Conservation (phyloP, 1,139 yeast genomes). For the Blastobotrys proliferans region DNA sequence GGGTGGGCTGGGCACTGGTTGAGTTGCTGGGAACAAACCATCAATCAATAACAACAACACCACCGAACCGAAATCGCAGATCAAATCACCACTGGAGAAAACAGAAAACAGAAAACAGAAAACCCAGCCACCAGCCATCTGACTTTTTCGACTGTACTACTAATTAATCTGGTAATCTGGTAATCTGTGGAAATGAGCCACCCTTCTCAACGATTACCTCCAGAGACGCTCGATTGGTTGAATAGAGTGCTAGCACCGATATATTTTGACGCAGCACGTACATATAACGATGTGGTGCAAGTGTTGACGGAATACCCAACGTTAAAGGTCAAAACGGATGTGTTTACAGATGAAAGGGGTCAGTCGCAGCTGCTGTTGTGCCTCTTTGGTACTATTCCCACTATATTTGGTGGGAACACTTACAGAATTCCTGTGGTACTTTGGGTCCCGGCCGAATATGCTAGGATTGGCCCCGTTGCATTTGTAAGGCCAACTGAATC, state of each 20-base stretch:
- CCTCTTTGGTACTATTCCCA: conserved; percentile 54
- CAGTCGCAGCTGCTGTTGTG: conserved; percentile 56
- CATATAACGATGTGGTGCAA: conserved; percentile 59
- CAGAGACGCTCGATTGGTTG: conserved; percentile 57
- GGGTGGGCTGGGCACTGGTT: no score
- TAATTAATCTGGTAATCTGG: no score
- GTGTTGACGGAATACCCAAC: conserved; percentile 48
- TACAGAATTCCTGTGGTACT: conserved; percentile 58
- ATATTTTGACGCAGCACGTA: conserved; percentile 47
- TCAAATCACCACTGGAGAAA: no score
- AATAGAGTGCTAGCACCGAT: conserved; percentile 49
- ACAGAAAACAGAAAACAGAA: no score
- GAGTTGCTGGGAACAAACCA: no score
- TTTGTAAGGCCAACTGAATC: conserved; percentile 53
- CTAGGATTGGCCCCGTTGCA: conserved; percentile 56
- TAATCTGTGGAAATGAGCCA: no score
- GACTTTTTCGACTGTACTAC: no score
- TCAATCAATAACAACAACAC: no score
- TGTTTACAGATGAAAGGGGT: conserved; percentile 61
- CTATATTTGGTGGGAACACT: conserved; percentile 30
- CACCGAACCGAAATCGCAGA: no score
- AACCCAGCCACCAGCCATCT: no score
- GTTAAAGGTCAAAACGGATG: conserved; percentile 66
- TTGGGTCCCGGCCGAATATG: conserved; percentile 76
- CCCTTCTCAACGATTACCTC: conserved; percentile 31